Evolutionary conservation across 129 eudicot species (phyloP), one percentile per base, ranked within the genome.

Genomic region (Flaveria bidentis): DNA sequence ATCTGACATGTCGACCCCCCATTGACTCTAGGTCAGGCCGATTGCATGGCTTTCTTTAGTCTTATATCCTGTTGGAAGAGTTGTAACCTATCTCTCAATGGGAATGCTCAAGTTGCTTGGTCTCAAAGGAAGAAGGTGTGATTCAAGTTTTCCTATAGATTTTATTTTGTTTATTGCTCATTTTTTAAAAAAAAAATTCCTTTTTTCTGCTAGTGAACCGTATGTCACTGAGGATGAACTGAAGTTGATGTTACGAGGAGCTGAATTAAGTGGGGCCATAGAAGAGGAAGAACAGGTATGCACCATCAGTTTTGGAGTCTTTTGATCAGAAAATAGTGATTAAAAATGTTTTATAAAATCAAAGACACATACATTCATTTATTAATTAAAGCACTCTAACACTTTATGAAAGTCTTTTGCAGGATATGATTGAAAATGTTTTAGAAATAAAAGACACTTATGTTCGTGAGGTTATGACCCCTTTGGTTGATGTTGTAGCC

Each of bases 381-480:
- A 17, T 49, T 14, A 23, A 73, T 61, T 42, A 51, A 63, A 26
- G 15, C 61, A 50, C 13, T 36, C 9, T 73, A 36, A 78, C 18
- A 60, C 13, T 68, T 16, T 50, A 60, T 60, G 69, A 44, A 50
- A 62, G 68, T 79, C 12, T 64, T 56, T 84, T 70, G 53, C 94
- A 94, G 99, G 97, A 94, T 85, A 94, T 94, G 99, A 94, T 94
- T 82, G 99, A 94, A 80, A 94, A 94, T 77, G 99, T 94, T 77
- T 80, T 94, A 79, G 99, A 94, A 85, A 91, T 94, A 66, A 94
- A 94, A 91, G 99, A 94, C 82, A 94, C 99, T 3, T 90, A 91
- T 49, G 99, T 94, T 77, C 84, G 99, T 55, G 99, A 94, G 85
- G 97, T 94, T 85, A 94, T 94, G 99, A 94, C 99, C n/a, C 99